phyloP scores from a whole-genome alignment of 495 filamentous ascomycete species.

The Cladorrhinum samala region DNA sequence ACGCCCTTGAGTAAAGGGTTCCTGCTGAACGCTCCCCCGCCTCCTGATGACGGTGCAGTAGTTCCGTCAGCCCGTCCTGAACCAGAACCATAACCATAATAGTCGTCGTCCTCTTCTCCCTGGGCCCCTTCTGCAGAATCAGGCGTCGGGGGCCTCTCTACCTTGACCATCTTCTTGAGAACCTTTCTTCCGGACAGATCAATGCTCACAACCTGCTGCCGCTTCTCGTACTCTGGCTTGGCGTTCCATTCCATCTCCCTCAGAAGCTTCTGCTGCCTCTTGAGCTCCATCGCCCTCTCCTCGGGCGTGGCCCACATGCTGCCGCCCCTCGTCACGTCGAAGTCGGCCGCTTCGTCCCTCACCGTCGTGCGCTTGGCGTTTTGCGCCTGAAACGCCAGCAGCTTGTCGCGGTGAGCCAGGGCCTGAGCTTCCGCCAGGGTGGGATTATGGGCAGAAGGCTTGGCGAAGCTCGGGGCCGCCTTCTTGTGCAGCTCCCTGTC shows the following conservation, averaged over 20 bases:
- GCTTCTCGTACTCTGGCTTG: constrained; percentile 88
- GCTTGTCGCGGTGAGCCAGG: constrained; percentile 71
- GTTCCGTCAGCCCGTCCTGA: no score
- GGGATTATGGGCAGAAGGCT: constrained; percentile 31
- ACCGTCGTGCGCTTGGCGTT: constrained; percentile 84
- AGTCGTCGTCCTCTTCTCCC: constrained; percentile 20
- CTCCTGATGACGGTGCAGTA: no score
- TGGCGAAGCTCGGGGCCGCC: constrained; percentile 51
- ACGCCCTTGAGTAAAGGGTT: constrained; percentile 80
- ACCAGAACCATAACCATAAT: no score
- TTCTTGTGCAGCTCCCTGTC: constrained; percentile 62
- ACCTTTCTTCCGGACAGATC: constrained; percentile 75
- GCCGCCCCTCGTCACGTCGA: constrained; percentile 63
- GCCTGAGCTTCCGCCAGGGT: constrained; percentile 50
- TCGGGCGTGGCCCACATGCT: constrained; percentile 85
- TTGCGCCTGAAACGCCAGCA: constrained; percentile 79
- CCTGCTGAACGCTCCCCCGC: constrained; percentile 59
- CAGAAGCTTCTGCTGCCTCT: constrained; percentile 82
- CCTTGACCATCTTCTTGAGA: constrained; percentile 62
- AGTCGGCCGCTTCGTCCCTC: constrained; percentile 89
- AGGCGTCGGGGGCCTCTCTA: constrained; percentile 47
- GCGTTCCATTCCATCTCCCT: constrained; percentile 87
- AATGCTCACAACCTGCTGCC: constrained; percentile 77
- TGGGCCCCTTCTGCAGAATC: constrained; percentile 44
- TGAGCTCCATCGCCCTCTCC: constrained; percentile 80